phyloP scores from a whole-genome alignment of 2,329 filamentous ascomycete genomes.

The Colletotrichum incanum region DNA sequence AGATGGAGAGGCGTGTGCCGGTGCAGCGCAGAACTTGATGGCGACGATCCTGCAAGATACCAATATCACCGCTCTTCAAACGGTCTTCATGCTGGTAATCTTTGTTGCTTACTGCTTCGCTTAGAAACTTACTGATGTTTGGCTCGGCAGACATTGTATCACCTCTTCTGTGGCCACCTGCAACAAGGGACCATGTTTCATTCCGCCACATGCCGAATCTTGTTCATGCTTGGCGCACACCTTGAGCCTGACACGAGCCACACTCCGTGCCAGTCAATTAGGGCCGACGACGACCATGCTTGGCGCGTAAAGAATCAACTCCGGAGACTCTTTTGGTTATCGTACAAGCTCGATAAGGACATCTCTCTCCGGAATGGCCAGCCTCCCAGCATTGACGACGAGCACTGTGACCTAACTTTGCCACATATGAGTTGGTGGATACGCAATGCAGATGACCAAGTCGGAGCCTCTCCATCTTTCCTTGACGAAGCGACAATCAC shows the following conservation, averaged over 20 bases:
- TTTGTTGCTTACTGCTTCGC: background rate
- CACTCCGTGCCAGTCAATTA: slow-evolving; percentile 41
- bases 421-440: slow-evolving; percentile 54
- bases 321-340: slow-evolving; percentile 68
- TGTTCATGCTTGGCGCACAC: slow-evolving; percentile 67
- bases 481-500: slow-evolving; percentile 32
- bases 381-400: slow-evolving; percentile 65
- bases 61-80: slow-evolving; percentile 61
- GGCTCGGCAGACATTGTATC: slow-evolving; percentile 55
- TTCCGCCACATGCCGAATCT: slow-evolving; percentile 61
- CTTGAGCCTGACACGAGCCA: slow-evolving; percentile 34
- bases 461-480: slow-evolving; percentile 31
- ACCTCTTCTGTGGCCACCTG: slow-evolving; percentile 63
- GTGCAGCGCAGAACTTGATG: slow-evolving; percentile 60
- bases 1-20: slow-evolving; percentile 58
- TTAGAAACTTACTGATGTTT: background rate
- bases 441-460: slow-evolving; percentile 45
- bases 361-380: slow-evolving; percentile 67
- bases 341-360: slow-evolving; percentile 71
- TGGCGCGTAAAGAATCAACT: slow-evolving; percentile 53
- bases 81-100: slow-evolving; percentile 65
- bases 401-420: slow-evolving; percentile 68
- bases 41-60: slow-evolving; percentile 60
- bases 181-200: slow-evolving; percentile 61
- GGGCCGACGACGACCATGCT: slow-evolving; percentile 16